Evolutionary conservation across 768 basidiomycete genomes (phyloP), one percentile per base, ranked within the genome.

Genomic region (Kwoniella sp.): DNA sequence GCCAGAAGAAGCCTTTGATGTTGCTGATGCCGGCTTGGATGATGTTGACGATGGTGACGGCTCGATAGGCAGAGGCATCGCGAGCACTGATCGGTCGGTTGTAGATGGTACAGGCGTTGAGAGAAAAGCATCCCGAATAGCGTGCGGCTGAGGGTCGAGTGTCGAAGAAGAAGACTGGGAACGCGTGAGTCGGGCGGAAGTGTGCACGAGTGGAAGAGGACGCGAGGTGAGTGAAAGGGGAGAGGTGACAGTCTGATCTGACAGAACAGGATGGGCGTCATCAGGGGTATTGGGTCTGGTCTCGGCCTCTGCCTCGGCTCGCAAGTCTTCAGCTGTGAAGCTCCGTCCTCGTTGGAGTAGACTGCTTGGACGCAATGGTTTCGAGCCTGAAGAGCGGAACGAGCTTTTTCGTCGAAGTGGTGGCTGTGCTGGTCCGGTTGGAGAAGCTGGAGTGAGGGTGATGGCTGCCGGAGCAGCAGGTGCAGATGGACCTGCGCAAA

Each of bases 251-350:
- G 54, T 22, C 24, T 53, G 44, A 1, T 25, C 15, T n/a, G 53
- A 49, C 29, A 24, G 22, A 22, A 24, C 30, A 8, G 52, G 52
- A 29, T 17, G n/a, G n/a, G n/a, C n/a, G n/a, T n/a, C n/a, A n/a
- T n/a, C n/a, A n/a, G n/a, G n/a, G n/a, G n/a, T n/a, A n/a, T n/a
- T n/a, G n/a, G n/a, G n/a, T n/a, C n/a, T n/a, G n/a, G n/a, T n/a
- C 8, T 52, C 25, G 10, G 58, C 24, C 13, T 63, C 63, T 15
- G 58, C 66, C 53, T 73, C 70, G 12, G 71, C 70, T 33, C 66
- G 60, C 1, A 78, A 61, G 44, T 78, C 77, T 27, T 60, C 63
- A 7, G 77, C 77, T 3, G 77, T 78, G 59, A 76, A 78, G 54
- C 74, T 76, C 12, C 68, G 29, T 25, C 74, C 74, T 50, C 77